phyloP scores from a whole-genome alignment of 768 basidiomycete species.

The Dioszegia aurantiaca region DNA sequence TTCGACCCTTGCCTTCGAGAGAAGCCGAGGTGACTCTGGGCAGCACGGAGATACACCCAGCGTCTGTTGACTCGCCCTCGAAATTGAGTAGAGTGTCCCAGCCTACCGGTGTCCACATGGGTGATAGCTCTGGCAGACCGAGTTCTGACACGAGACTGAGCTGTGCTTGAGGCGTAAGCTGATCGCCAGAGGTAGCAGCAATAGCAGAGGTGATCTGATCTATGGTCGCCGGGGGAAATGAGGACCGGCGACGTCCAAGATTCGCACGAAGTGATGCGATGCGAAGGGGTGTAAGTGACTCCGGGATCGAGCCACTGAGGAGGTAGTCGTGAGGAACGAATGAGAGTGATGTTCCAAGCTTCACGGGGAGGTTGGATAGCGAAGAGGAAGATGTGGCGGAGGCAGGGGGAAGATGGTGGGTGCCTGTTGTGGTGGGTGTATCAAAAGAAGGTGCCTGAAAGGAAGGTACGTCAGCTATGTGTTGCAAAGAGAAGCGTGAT shows the following conservation, averaged over 20 bases:
- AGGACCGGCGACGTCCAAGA: slow-evolving; percentile 31
- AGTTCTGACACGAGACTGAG: slow-evolving; percentile 24
- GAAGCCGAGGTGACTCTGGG: too few species aligned
- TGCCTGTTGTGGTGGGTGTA: too few species aligned
- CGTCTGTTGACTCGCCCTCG: slow-evolving; percentile 13
- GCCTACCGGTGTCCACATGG: slow-evolving; percentile 20
- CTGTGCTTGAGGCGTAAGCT: slow-evolving; percentile 15
- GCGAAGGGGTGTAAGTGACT: slow-evolving; percentile 18
- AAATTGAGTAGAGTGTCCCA: slow-evolving; percentile 38
- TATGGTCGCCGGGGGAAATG: slow-evolving; percentile 29
- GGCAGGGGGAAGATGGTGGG: background rate
- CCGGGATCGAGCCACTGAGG: slow-evolving; percentile 13
- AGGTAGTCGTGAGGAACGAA: slow-evolving; percentile 2
- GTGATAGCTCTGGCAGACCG: slow-evolving; percentile 19
- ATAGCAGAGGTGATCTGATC: slow-evolving; percentile 14
- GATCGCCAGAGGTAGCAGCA: slow-evolving; percentile 24
- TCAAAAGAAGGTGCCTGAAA: slow-evolving; percentile 10
- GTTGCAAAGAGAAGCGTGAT: background rate
- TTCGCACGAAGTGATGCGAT: slow-evolving; percentile 16
- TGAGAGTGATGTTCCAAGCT: too few species aligned
- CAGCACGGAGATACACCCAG: too few species aligned
- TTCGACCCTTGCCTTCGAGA: background rate
- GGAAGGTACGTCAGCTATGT: slow-evolving; percentile 15
- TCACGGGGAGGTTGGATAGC: too few species aligned
- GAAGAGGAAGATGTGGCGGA: background rate